These are phyloP conservation scores for Porcisia deanei DNA, from an alignment of 208 protist genomes.

Conservation along the genomic window DNA sequence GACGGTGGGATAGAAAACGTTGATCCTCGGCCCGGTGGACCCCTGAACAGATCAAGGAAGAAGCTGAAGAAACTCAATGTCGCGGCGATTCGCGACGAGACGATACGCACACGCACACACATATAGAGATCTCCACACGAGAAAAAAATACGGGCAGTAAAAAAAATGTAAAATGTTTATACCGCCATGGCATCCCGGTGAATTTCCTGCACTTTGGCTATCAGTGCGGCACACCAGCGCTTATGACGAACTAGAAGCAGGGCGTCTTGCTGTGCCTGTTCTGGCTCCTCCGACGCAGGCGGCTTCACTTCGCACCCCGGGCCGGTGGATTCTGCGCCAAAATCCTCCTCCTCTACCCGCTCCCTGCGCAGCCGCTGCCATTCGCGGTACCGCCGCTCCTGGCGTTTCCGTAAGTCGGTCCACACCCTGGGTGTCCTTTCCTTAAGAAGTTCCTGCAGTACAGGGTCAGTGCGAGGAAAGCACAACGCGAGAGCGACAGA, in stretches of 20 bases:
- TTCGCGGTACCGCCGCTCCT: constrained; percentile 34
- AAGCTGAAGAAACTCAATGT: not conserved
- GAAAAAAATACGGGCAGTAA: too few relatives aligned
- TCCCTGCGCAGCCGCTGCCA: constrained; percentile 26
- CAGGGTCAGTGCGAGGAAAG: constrained; percentile 39
- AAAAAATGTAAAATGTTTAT: too few relatives aligned
- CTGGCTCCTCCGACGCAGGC: constrained; percentile 1
- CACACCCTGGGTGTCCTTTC: constrained; percentile 50
- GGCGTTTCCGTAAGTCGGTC: constrained; percentile 51
- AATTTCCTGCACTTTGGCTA: constrained; percentile 38
- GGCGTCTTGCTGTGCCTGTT: constrained; percentile 34
- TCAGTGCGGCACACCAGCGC: constrained; percentile 41
- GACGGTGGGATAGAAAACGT: not conserved
- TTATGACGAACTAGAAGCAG: constrained; percentile 42
- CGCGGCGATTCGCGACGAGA: not conserved
- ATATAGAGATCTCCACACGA: not conserved
- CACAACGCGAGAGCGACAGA: constrained; percentile 64
- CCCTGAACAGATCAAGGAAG: too few relatives aligned
- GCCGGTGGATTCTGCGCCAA: not conserved
- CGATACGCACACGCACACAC: not conserved
- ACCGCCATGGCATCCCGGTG: constrained; percentile 4
- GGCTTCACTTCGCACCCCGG: not conserved
- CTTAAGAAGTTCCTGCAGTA: constrained; percentile 30
- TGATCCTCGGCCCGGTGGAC: not conserved
- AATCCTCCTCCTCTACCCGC: constrained; percentile 10